Evolutionary conservation across 2,329 filamentous ascomycete species (phyloP).

Genomic region (Aureobasidium leucospermi): DNA sequence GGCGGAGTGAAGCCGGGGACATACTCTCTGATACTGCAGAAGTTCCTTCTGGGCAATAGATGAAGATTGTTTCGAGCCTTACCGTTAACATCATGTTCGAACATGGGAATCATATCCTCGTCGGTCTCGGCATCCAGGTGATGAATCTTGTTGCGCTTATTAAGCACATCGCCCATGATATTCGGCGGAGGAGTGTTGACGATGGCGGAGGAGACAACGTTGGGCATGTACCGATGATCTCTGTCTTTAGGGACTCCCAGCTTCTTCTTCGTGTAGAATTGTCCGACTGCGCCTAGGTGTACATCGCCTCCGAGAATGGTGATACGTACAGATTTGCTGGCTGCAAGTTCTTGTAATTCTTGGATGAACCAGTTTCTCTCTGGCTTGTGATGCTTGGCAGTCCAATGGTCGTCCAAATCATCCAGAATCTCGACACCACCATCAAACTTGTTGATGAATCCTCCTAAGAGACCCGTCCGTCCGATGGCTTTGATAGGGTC

Average conservation of each 20-base stretch:
- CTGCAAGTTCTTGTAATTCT: conserved; percentile 86
- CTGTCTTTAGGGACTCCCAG: conserved; percentile 69
- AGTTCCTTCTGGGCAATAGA: conserved; percentile 83
- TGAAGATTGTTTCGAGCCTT: conserved; percentile 86
- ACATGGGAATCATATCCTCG: conserved; percentile 93
- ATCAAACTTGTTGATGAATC: conserved; percentile 80
- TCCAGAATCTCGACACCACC: conserved; percentile 87
- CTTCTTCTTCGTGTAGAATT: conserved; percentile 90
- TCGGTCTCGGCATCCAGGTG: conserved; percentile 67
- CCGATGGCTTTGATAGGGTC: conserved; percentile 84
- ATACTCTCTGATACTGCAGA: conserved; percentile 88
- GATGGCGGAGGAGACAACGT: conserved; percentile 88
- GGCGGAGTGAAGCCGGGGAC: conserved; percentile 69
- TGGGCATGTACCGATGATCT: conserved; percentile 95
- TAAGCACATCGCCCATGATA: conserved; percentile 81
- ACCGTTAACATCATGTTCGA: conserved; percentile 80
- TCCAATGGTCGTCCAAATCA: conserved; percentile 95
- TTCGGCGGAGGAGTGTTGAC: conserved; percentile 86
- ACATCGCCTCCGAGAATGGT: conserved; percentile 94
- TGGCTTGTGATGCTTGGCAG: conserved; percentile 84
- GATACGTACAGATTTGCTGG: conserved; percentile 82
- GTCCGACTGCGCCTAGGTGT: conserved; percentile 82
- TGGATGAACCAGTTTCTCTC: conserved; percentile 83
- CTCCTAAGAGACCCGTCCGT: conserved; percentile 70
- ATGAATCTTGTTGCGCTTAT: conserved; percentile 77